These are phyloP conservation scores for Globisporangium camurandrum DNA, from an alignment of 352 stramenopile species.

Conservation along the genomic window DNA sequence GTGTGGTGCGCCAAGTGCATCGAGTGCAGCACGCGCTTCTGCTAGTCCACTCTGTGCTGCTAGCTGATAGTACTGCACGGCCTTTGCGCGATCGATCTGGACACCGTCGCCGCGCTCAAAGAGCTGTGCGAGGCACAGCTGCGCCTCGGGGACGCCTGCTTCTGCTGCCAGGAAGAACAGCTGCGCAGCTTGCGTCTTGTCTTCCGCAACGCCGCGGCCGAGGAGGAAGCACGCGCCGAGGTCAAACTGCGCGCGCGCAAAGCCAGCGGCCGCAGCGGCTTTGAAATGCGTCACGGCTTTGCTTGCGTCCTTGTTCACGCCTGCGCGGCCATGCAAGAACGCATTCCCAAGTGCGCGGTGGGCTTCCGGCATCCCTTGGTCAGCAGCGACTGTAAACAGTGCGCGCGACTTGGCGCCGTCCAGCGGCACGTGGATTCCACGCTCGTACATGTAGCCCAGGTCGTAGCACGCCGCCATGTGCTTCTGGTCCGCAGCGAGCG, in stretches of 20 bases:
- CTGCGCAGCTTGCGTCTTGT: conserved; percentile 48
- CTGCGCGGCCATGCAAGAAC: conserved; percentile 35
- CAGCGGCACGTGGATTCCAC: conserved; percentile 52
- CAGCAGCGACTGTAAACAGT: conserved; percentile 50
- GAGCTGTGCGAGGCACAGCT: conserved; percentile 70
- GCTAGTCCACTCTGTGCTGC: conserved; percentile 45
- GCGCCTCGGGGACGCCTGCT: conserved; percentile 46
- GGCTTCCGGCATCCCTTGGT: conserved; percentile 61
- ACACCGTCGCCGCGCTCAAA: conserved; percentile 61
- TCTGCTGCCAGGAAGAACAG: conserved; percentile 70
- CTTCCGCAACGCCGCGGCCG: conserved; percentile 48
- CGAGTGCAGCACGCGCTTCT: conserved; percentile 42
- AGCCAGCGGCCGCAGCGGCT: conserved; percentile 48
- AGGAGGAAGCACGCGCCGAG: conserved; percentile 76
- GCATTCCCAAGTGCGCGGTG: conserved; percentile 51
- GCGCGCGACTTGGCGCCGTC: conserved; percentile 48
- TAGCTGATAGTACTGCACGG: conserved; percentile 69
- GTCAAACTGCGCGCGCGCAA: conserved; percentile 65
- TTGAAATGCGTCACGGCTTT: conserved; percentile 50
- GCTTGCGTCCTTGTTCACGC: conserved; percentile 12
- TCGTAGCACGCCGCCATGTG: conserved; percentile 74
- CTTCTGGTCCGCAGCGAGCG: conserved; percentile 38
- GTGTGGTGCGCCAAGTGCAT: conserved; percentile 41
- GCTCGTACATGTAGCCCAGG: conserved; percentile 64
- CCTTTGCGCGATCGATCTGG: conserved; percentile 39